Base-by-base conservation (phyloP, 1,284 basidiomycete species). In the Trichosporon coremiiforme region DNA sequence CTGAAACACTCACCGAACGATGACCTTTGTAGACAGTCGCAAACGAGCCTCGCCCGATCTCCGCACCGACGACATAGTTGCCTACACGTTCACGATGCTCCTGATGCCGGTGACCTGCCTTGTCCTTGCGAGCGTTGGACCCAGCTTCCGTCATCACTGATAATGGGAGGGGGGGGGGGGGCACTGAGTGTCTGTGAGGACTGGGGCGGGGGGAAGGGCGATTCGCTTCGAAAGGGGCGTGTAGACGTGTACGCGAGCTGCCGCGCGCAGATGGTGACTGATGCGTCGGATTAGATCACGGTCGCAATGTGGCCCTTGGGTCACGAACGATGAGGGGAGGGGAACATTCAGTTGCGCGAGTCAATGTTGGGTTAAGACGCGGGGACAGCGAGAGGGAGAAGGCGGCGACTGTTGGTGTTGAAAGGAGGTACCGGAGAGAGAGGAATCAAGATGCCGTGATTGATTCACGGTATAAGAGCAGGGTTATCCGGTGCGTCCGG, bases 11-110 rank as follows among this genome's bases (percentile, higher is more conserved):
- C 77, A 93, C 94, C 82, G 90, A 89, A 79, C 94, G 90, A 83
- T 94, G 93, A 22, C 94, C 97, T 75, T 91, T 92, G 84, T 94
- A 96, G 47, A 99, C 96, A 0, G 92, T 96, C 33, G 95, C 96
- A 83, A 99, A 99, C 80, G 92, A 95, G 41, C 96, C 96, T 68
- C 86, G 83, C 17, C 87, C 87, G 68, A 88, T 87, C 80, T 88
- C 87, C 25, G 80, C 77, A 2, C 83, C 84, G 38, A 88, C 78
- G 50, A 83, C 76, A 79, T 87, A 88, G 71, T 85, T 85, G 55
- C 87, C 87, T 72, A 86, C 78, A 67, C 83, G 74, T 55, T 80
- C 79, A 50, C 72, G 70, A 33, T 75, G 72, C 20, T 67, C 66
- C 36, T 68, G 65, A 66, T 70, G 68, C 9, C 65, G 45, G 36